Evolutionary conservation across 2,329 filamentous ascomycete genomes (phyloP).

Genomic region (Alternaria incomplexa): DNA sequence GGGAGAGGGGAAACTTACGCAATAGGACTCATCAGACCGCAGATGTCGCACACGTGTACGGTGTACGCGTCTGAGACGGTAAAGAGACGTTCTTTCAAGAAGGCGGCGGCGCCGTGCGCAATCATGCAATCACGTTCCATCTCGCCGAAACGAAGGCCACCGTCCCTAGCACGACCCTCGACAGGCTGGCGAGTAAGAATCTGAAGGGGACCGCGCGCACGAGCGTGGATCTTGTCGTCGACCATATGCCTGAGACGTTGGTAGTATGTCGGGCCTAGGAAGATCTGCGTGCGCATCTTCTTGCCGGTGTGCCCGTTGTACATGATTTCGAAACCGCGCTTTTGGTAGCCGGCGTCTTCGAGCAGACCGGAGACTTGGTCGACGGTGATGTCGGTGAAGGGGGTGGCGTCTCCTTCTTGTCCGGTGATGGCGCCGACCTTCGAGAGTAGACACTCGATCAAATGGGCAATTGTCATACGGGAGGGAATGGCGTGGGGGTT

Average conservation of each 20-base stretch:
- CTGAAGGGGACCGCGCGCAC: constrained; percentile 93
- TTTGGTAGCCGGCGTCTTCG: constrained; percentile 90
- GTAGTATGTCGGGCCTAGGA: constrained; percentile 98
- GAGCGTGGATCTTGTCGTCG: constrained; percentile 99
- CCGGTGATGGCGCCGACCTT: constrained; percentile 94
- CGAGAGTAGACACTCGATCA: constrained; percentile 97
- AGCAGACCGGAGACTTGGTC: constrained; percentile 89
- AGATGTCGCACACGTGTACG: constrained; percentile 98
- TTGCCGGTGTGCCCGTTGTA: constrained; percentile 97
- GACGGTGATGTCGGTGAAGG: constrained; percentile 97
- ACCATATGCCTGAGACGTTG: constrained; percentile 99
- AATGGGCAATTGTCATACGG: constrained; percentile 99
- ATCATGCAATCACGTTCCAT: constrained; percentile 99
- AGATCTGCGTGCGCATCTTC: constrained; percentile 92
- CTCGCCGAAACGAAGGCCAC: constrained; percentile 98
- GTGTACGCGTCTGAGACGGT: constrained; percentile 98
- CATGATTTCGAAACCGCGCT: constrained; percentile 96
- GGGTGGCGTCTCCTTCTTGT: constrained; percentile 95
- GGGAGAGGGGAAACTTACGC: constrained; percentile 73
- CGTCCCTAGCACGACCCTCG: constrained; percentile 96
- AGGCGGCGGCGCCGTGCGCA: constrained; percentile 95
- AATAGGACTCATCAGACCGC: constrained; percentile 97
- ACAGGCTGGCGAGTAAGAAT: constrained; percentile 97
- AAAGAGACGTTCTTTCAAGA: constrained; percentile 96
- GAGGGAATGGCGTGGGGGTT: constrained; percentile 99